Evolutionary conservation across 2,329 filamentous ascomycete genomes (phyloP), one percentile per base, ranked within the genome.

Genomic region (Colletotrichum phormii): DNA sequence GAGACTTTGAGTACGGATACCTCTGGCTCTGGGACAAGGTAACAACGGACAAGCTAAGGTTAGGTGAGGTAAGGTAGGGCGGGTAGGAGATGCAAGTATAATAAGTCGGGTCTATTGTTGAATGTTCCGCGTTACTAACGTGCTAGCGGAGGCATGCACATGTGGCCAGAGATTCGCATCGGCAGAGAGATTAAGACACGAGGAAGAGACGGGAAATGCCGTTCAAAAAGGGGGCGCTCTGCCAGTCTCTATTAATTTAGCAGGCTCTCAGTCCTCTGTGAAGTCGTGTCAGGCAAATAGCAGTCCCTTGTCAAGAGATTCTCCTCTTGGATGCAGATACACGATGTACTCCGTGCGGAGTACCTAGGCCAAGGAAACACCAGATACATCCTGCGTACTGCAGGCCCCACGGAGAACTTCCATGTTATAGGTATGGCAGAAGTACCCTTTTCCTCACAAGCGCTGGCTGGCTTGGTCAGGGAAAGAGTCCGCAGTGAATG

Each of bases 31-130:
- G 37, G 37, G 37, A 42, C 37, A 49, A 49, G 42, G 42, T 22
- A 64, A 54, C 18, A 54, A 37, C 61, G 33, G 49, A 8, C 29
- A 33, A 42, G 26, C 22, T 37, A 59, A 54, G 22, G 35, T 46
- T 6, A 7, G 11, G 29, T 7, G 35, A 24, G 35, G 22, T 35
- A 46, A 35, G 12, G 37, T 31, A 57, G 64, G 37, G 53, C 64
- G 57, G 64, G 64, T 9, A 57, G 64, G 54, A 35, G 54, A 35
- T 53, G 26, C 31, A 46, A 24, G 57, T 64, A 64, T 64, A 64
- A 57, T 64, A 37, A 24, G 54, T 24, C 13, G 24, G n/a, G 54
- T 31, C 51, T n/a, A 22, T 31, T 53, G 13, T 53, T 15, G 51
- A 24, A 42, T 22, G 22, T 13, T 13, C 31, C 24, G 51, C 15